Percentiles rank a stretch among this genome's conserved stretches.
These are phyloP conservation scores for Penicillium paxilli DNA, from an alignment of 495 filamentous ascomycete genomes.

Conservation along the genomic window DNA sequence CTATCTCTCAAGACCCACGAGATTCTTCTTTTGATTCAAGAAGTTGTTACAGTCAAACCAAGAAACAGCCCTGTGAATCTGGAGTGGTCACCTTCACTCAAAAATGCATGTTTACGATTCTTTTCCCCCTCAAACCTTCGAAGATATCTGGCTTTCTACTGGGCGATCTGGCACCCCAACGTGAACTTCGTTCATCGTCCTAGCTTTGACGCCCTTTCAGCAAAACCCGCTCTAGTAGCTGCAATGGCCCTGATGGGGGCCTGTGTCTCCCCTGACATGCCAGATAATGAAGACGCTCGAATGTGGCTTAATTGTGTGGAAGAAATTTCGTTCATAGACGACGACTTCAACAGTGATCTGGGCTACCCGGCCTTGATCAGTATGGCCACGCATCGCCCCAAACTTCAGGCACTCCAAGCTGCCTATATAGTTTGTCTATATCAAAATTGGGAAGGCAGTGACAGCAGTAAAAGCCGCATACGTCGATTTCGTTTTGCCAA, in stretches of 20 bases:
- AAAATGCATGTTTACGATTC: conserved; percentile 15
- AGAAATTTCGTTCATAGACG: conserved; percentile 23
- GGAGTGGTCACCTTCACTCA: conserved; percentile 18
- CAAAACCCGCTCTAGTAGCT: conserved; percentile 17
- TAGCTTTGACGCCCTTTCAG: conserved; percentile 14
- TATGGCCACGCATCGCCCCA: conserved; percentile 8
- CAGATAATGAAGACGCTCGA: conserved; percentile 21
- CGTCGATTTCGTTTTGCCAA: conserved; percentile 20
- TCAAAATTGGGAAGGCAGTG: conserved; percentile 28
- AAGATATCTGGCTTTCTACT: conserved; percentile 15
- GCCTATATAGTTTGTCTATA: conserved; percentile 28
- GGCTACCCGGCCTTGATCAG: neutral
- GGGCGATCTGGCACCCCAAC: conserved; percentile 28
- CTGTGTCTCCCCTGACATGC: conserved; percentile 20
- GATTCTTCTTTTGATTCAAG: conserved; percentile 22
- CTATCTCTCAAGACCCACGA: conserved; percentile 24
- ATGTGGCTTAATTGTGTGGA: conserved; percentile 26
- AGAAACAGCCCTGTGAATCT: conserved; percentile 25
- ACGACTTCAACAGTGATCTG: conserved; percentile 25
- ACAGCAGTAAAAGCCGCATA: conserved; percentile 22
- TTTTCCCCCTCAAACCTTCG: conserved; percentile 23
- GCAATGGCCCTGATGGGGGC: conserved; percentile 24
- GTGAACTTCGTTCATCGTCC: conserved; percentile 24
- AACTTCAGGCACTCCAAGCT: conserved; percentile 23
- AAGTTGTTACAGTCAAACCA: conserved; percentile 25